Evolutionary conservation across 2,329 filamentous ascomycete genomes (phyloP), one percentile per base, ranked within the genome.

Genomic region (Ceratocystis alfenasii): DNA sequence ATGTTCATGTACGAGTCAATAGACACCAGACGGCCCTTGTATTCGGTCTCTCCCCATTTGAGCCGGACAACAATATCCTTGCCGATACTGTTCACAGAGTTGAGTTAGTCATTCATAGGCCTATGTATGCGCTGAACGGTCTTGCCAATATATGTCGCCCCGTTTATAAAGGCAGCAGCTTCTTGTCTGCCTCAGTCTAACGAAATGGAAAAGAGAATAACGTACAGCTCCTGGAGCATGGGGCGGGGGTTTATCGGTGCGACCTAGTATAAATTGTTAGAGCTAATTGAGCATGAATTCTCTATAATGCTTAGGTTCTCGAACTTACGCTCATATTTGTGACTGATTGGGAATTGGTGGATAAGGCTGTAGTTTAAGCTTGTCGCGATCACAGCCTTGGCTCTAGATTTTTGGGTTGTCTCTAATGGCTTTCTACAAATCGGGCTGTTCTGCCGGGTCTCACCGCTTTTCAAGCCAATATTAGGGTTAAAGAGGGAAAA

Each of bases 1-100:
- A 99, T 86, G 80, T 99, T 99, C 93, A 99, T 97, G 81, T 99
- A 99, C 74, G 89, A 91, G 79, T 99, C 94, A 74, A 95, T 89
- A 72, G 88, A 93, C 74, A 96, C 89, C 69, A 99, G 84, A 70
- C 85, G 84, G 75, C 94, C 94, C 76, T 93, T 95, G 83, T 99
- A 99, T 77, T 99, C 94, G 68, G 90, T 94, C 77, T 96, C 87
- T 72, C 90, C 91, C 94, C 94, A 99, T 83, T 99, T 99, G 70
- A 99, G 83, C 72, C 92, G 90, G 69, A 99, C 88, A 69, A 92
- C 81, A 73, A 99, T 87, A 73, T 93, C 85, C 76, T 95, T 89
- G 80, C 95, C 89, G 78, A 99, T 88, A 69, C 88, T 91, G 12
- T 44, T 36, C 3, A 3, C 5, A 15, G 10, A 59, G n/a, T 70